phyloP scores from a whole-genome alignment of 2,329 filamentous ascomycete genomes.

The Rutstroemia sp. region DNA sequence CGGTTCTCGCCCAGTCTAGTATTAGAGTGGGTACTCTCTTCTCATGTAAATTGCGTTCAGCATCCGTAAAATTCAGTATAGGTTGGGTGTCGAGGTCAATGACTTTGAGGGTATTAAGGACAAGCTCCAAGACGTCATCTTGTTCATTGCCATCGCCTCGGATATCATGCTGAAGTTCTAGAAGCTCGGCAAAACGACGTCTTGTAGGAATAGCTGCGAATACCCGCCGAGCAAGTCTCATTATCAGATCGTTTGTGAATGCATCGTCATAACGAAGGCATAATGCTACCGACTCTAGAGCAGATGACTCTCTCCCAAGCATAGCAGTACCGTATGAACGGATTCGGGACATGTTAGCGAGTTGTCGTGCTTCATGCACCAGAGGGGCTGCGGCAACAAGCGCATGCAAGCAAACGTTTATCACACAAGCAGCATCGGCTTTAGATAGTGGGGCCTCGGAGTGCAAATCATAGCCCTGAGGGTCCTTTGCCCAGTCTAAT shows the following conservation, averaged over 20 bases:
- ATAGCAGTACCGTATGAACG: slow-evolving; percentile 38
- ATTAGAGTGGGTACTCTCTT: slow-evolving; percentile 48
- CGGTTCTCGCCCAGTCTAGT: slow-evolving; percentile 65
- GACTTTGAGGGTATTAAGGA: slow-evolving; percentile 37
- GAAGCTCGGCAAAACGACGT: slow-evolving; percentile 24
- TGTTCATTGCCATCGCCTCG: slow-evolving; percentile 17
- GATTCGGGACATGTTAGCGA: slow-evolving; percentile 54
- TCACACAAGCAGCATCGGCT: slow-evolving; percentile 24
- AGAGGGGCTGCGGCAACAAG: slow-evolving; percentile 49
- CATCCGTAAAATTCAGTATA: slow-evolving; percentile 40
- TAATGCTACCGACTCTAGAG: slow-evolving; percentile 40
- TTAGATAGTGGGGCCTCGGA: slow-evolving; percentile 19
- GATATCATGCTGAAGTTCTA: slow-evolving; percentile 23
- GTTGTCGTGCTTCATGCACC: slow-evolving; percentile 23
- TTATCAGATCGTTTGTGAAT: slow-evolving; percentile 52
- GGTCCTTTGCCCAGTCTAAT: slow-evolving; percentile 23
- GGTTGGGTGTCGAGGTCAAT: slow-evolving; percentile 25
- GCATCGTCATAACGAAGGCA: slow-evolving; percentile 56
- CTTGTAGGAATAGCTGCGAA: slow-evolving; percentile 45
- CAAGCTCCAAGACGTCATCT: slow-evolving; percentile 19
- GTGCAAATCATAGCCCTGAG: background rate
- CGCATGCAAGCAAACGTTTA: slow-evolving; percentile 54
- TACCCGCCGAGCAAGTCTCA: slow-evolving; percentile 50
- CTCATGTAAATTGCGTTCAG: slow-evolving; percentile 49
- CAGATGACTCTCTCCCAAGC: slow-evolving; percentile 38